Evolutionary conservation across 73 alveolate species (phyloP), one percentile per base, ranked within the genome.

Genomic region (Vitrella brassicaformis): DNA sequence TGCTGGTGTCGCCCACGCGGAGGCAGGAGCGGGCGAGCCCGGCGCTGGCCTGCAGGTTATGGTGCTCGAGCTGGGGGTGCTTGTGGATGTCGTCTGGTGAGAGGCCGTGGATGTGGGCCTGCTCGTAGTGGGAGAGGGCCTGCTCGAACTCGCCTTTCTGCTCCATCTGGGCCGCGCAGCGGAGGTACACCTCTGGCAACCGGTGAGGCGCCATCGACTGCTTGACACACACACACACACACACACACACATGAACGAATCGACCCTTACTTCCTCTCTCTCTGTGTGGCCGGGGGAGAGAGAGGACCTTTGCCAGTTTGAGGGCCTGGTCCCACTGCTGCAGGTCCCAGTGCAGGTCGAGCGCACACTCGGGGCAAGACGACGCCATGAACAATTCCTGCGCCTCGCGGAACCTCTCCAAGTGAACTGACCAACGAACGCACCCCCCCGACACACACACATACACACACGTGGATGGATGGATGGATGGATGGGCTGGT

Each of bases 21-120:
- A 97, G 90, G 27, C 98, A 92, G 80, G 96, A 86, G 71, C 99
- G 91, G 28, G 99, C 97, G 31, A 97, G 94, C n/a, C 99, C 99
- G 1, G 98, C 56, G 56, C 56, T 14, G 22, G 14, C 56, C 56
- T 39, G 56, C 22, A 39, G 14, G 56, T 8, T 8, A 39, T 4
- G 56, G 14, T 39, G 56, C 56, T 4, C 56, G 22, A 39, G 56
- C 22, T 8, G 56, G 14, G 4, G 22, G 56, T 39, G 22, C 56
- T 39, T 39, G 22, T 39, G 22, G 56, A n/a, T n/a, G n/a, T n/a
- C n/a, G n/a, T n/a, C n/a, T n/a, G n/a, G n/a, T n/a, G n/a, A n/a
- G n/a, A n/a, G n/a, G n/a, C n/a, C n/a, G n/a, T n/a, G n/a, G n/a
- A n/a, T n/a, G n/a, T n/a, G n/a, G n/a, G 69, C 84, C 71, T 31